Base-by-base conservation (phyloP, 306 rosid genomes). In the Cicer cuneatum region DNA sequence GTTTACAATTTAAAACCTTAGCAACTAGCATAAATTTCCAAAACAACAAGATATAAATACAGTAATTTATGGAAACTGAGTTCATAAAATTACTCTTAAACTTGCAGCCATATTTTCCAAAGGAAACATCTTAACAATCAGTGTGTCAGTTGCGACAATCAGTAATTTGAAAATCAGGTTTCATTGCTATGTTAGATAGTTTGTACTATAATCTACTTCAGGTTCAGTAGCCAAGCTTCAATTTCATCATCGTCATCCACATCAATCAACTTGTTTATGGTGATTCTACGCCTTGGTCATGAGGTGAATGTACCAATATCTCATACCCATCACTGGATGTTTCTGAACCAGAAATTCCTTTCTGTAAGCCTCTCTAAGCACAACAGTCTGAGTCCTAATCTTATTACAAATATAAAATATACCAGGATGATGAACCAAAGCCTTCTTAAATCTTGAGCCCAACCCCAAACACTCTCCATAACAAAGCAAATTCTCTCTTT, bases 321-420 rank as follows among this genome's bases (percentile, higher is more conserved):
- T 84, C 73, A 74, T 83, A 54, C 90, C 89, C 91, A 87, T 85
- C 66, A 90, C 65, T 11, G 93, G 92, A 78, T 93, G 95, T 54
- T 89, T 90, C 69, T 80, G 85, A 43, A 89, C 66, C 83, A 90
- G 81, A 72, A 89, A 56, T 41, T 90, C 91, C 78, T 87, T 90
- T 81, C 84, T 85, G 69, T 86, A 89, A 75, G 97, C 93, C 78
- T 90, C 97, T 75, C 95, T 85, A 75, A 86, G 91, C 48, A 93
- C 87, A 15, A 89, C 86, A 10, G 98, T 90, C 86, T 84, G 94
- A 42, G 92, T 93, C 78, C 87, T 89, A 58, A 89, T 85, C 85
- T 90, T 93, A 79, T 90, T 89, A 3, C 93, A 93, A 58, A 86
- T 64, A 78, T 90, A 93, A 82, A 93, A 90, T 52, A 93, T 90